Percentiles rank a stretch among this genome's conserved stretches.
Evolutionary conservation across 495 filamentous ascomycete genomes (phyloP).

Genomic region (Daldinia loculata): DNA sequence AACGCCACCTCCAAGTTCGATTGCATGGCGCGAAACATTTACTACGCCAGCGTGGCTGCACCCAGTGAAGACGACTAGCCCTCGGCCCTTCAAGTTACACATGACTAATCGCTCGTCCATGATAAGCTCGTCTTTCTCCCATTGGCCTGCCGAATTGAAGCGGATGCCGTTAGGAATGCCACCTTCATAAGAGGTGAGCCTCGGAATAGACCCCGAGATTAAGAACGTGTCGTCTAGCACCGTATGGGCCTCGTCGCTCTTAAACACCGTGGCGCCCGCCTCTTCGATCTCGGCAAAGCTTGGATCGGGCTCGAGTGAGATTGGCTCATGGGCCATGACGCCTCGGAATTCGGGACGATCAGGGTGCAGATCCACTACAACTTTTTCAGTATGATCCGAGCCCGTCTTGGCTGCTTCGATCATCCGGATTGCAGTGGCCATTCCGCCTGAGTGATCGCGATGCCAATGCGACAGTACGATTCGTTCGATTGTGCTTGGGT

Average conservation of each 20-base stretch:
- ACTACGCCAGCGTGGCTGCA: slow-evolving; percentile 70
- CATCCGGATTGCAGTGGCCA: slow-evolving; percentile 53
- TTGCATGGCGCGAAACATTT: slow-evolving; percentile 62
- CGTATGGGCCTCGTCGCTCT: slow-evolving; percentile 56
- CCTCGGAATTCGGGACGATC: slow-evolving; percentile 64
- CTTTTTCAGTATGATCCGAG: slow-evolving; percentile 32
- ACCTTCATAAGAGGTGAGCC: slow-evolving; percentile 62
- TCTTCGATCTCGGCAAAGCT: slow-evolving; percentile 61
- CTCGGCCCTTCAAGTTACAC: slow-evolving; percentile 66
- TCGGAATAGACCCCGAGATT: slow-evolving; percentile 66
- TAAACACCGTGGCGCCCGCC: slow-evolving; percentile 58
- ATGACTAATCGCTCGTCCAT: slow-evolving; percentile 67
- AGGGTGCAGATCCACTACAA: slow-evolving; percentile 65
- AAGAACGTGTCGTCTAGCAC: slow-evolving; percentile 65
- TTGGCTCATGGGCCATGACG: slow-evolving; percentile 52
- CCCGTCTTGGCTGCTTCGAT: slow-evolving; percentile 54
- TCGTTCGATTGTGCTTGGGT: slow-evolving; percentile 51
- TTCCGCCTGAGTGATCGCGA: slow-evolving; percentile 68
- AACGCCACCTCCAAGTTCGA: slow-evolving; percentile 50
- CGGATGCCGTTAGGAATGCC: slow-evolving; percentile 61
- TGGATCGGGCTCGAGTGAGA: slow-evolving; percentile 67
- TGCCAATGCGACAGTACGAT: slow-evolving; percentile 66
- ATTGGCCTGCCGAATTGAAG: slow-evolving; percentile 56
- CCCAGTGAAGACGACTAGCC: slow-evolving; percentile 69
- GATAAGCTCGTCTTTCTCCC: slow-evolving; percentile 65